Evolutionary conservation across 208 protist genomes (phyloP), one percentile per base, ranked within the genome.

Genomic region (Crithidia expoeki): DNA sequence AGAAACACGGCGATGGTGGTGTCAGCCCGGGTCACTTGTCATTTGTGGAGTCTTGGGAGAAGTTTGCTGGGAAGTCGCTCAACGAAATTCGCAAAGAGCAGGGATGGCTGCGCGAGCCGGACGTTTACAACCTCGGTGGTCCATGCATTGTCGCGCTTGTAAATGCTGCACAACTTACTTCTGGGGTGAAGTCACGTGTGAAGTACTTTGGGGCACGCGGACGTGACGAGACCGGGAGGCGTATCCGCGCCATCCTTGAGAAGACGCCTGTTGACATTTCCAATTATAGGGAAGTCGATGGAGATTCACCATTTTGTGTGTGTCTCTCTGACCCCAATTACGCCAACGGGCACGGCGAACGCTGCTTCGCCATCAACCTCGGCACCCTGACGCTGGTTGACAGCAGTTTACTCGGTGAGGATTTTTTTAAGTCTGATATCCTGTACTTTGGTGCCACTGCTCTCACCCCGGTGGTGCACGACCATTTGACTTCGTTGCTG

Each of bases 361-460:
- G 65, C 32, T 75, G 60, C 47, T 80, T 80, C 51, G 70, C 58
- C n/a, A 58, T 80, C 21, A 69, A 72, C 58, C 63, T 80, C 25
- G 72, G 72, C 11, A 70, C 74, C 4, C 21, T 66, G 30, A 42
- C 53, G 0, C 4, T 44, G 9, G 21, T 58, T 9, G 36, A 67
- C 57, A 44, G 36, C 27, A 64, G 42, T 9, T 23, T 71, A 9
- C 47, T 79, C 7, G 64, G 56, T 25, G 52, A 79, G 4, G 66
- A 60, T 9, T 76, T 79, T 34, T 79, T 72, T 60, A 36, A 69
- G 9, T 65, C 32, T 4, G 68, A 79, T 33, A 73, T 83, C 38
- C 38, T 79, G 40, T 79, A 63, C 46, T 76, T 70, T 27, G 62
- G 66, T 12, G 68, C 68, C 19, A 83, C 72, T 7, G 72, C 72